phyloP scores from a whole-genome alignment of 768 basidiomycete species.

The Suillus sp. region DNA sequence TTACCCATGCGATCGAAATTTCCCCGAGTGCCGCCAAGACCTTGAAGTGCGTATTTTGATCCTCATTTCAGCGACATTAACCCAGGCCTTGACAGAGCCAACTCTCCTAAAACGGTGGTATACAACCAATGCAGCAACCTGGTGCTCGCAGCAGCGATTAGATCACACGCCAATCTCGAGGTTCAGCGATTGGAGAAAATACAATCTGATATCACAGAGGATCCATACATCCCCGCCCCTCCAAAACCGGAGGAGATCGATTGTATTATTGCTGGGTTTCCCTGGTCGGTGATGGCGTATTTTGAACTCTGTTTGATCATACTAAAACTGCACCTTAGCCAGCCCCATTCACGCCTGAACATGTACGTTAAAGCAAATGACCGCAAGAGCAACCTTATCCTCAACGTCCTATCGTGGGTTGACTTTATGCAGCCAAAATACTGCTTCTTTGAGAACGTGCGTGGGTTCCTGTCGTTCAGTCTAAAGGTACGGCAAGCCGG shows the following conservation, averaged over 20 bases:
- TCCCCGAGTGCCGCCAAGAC: constrained; percentile 75
- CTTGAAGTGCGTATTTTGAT: constrained; percentile 46
- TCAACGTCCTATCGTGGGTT: constrained; percentile 53
- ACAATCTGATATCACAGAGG: constrained; percentile 23
- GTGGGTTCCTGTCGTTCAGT: constrained; percentile 44
- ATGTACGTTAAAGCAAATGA: constrained; percentile 72
- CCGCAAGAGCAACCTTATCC: constrained; percentile 65
- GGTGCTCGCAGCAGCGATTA: constrained; percentile 59
- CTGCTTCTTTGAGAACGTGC: constrained; percentile 52
- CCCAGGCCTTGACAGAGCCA: constrained; percentile 35
- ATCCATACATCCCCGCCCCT: constrained; percentile 36
- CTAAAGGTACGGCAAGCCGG: constrained; percentile 41
- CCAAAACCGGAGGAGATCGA: constrained; percentile 58
- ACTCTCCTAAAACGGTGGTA: constrained; percentile 49
- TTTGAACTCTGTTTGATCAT: constrained; percentile 10
- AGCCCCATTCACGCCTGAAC: constrained; percentile 73
- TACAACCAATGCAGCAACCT: constrained; percentile 76
- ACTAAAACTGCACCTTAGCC: constrained; percentile 43
- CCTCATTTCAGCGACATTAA: not conserved
- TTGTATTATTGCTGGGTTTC: constrained; percentile 70
- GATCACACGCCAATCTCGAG: constrained; percentile 41
- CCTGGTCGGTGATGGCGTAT: constrained; percentile 51
- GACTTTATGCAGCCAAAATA: constrained; percentile 44
- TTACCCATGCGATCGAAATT: constrained; percentile 72
- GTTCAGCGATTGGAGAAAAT: constrained; percentile 41